Evolutionary conservation across 768 basidiomycete genomes (phyloP).

Genomic region (Goffeauzyma gilvescens): DNA sequence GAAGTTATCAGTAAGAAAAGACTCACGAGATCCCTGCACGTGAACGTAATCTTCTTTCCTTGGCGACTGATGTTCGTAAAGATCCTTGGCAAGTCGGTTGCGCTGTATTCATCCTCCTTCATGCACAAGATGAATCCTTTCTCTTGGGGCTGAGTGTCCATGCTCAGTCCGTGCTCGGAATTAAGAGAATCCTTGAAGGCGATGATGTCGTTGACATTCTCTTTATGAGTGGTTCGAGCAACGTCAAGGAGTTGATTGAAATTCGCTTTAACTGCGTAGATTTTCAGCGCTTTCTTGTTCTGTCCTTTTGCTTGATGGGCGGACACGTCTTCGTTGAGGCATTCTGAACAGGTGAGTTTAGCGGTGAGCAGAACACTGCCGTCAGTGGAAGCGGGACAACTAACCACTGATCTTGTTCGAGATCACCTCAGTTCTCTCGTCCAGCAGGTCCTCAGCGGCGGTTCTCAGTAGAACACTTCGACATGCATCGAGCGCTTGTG

Average conservation of each 20-base stretch:
- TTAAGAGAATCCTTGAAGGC: neutral
- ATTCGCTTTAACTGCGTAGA: conserved; percentile 81
- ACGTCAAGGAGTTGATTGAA: conserved; percentile 73
- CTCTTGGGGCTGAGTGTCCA: conserved; percentile 9
- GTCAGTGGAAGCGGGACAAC: neutral
- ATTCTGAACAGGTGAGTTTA: too few relatives aligned
- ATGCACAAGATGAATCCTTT: conserved; percentile 14
- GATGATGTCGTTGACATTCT: conserved; percentile 85
- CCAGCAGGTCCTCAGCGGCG: conserved; percentile 51
- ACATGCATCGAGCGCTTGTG: conserved; percentile 43
- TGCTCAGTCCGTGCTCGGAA: conserved; percentile 9
- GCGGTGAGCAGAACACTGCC: neutral
- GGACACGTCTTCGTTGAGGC: conserved; percentile 54
- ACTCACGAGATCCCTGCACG: too few relatives aligned
- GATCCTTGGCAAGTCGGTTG: conserved; percentile 4
- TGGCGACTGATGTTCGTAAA: too few relatives aligned
- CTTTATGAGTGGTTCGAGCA: conserved; percentile 81
- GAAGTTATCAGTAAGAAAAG: too few relatives aligned
- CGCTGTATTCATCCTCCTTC: conserved; percentile 11
- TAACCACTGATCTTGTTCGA: conserved; percentile 39
- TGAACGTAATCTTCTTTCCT: too few relatives aligned
- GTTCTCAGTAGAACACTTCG: conserved; percentile 45
- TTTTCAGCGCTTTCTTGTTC: conserved; percentile 53
- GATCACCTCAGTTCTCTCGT: conserved; percentile 50
- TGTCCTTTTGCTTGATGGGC: conserved; percentile 40